These are phyloP conservation scores for Trapa incisa DNA, from an alignment of 345 rosid genomes.

Conservation along the genomic window DNA sequence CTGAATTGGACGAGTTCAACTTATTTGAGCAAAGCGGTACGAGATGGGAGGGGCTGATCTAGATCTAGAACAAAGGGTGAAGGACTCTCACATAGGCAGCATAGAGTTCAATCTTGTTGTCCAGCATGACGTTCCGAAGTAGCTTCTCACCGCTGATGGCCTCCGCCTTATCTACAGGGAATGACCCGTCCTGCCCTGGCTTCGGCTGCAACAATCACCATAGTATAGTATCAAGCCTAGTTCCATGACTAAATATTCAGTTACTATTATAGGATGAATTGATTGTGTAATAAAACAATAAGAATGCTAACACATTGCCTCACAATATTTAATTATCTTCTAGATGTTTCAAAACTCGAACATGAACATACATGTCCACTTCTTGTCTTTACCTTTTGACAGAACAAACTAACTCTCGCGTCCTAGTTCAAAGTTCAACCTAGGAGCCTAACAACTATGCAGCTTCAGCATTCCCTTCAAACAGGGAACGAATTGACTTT, in stretches of 20 bases:
- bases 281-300: too few relatives aligned
- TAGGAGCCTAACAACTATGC: too few relatives aligned
- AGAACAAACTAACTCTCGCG: too few relatives aligned
- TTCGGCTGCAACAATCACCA: slow-evolving; percentile 42
- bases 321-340: too few relatives aligned
- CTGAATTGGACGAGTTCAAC: slow-evolving; percentile 16
- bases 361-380: too few relatives aligned
- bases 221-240: background rate
- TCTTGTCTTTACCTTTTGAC: too few relatives aligned
- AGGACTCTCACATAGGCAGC: slow-evolving; percentile 57
- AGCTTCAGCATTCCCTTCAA: background rate
- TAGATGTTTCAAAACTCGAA: too few relatives aligned
- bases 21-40: background rate
- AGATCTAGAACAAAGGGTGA: background rate
- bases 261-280: too few relatives aligned
- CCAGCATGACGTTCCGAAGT: slow-evolving; percentile 65
- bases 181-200: slow-evolving; percentile 45
- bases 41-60: background rate
- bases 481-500: background rate
- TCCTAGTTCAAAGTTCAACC: too few relatives aligned
- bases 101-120: slow-evolving; percentile 71
- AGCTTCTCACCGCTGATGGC: slow-evolving; percentile 73
- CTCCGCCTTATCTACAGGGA: slow-evolving; percentile 47
- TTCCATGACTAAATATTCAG: background rate
- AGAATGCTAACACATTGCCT: too few relatives aligned